Evolutionary conservation across 805 yeast genomes (phyloP), one percentile per base, ranked within the genome.

Genomic region (Yamadazyma laniorum): DNA sequence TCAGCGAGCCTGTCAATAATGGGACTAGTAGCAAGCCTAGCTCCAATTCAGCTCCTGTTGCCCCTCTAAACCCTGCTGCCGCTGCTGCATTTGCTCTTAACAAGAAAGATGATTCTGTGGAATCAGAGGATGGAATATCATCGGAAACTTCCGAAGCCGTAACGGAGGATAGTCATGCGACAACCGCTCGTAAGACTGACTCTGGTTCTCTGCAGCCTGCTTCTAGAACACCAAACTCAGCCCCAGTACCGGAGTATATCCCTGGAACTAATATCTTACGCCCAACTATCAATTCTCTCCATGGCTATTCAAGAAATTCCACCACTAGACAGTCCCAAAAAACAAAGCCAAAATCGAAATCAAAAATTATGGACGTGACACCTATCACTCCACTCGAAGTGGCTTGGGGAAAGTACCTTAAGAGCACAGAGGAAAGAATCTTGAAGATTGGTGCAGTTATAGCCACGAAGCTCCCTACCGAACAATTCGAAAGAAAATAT

Each of bases 221-320:
- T n/a, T n/a, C n/a, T n/a, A n/a, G n/a, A n/a, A n/a, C 35, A 11
- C 15, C 41, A 17, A 54, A 55, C 27, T 51, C 49, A 34, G 29
- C 30, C 3, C 53, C 62, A 30, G 44, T 63, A 8, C 70, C 73
- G n/a, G 79, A 76, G 7, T 62, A 65, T 42, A 74, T 77, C 36
- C 82, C 82, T 0, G 82, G 82, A 3, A 77, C 82, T 1, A 77
- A 75, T 44, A 77, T 77, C 29, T 66, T 76, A 36, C 54, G 82
- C 37, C 82, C 82, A 0, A 65, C 62, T 2, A 59, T 75, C 34
- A 70, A 67, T 42, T 61, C 72, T 0, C 45, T 66, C 34, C 55
- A 42, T 22, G 47, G 58, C 17, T 54, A 46, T 40, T 47, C 63
- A 1, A 39, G 57, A 34, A 44, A 56, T 9, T 34, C 51, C 7